These are phyloP conservation scores for Lathyrus oleraceus DNA, from an alignment of 306 rosid species.

Conservation along the genomic window DNA sequence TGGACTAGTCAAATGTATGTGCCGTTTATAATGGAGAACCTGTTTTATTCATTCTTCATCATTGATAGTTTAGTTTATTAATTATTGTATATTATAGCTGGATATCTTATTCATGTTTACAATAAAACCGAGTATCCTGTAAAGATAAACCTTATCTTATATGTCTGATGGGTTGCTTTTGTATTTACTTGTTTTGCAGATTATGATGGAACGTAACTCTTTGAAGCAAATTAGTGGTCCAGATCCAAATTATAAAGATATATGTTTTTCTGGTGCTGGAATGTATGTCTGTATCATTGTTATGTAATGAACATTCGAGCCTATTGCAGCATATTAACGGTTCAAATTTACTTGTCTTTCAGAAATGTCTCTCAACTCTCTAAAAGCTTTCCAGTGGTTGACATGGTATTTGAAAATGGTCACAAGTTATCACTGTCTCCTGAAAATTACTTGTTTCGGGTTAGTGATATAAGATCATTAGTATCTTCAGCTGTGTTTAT, in stretches of 20 bases:
- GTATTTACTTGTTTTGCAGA: conserved; percentile 48
- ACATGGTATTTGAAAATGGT: conserved; percentile 83
- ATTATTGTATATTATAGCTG: conserved; percentile 1
- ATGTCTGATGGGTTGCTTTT: conserved; percentile 21
- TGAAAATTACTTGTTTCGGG: conserved; percentile 91
- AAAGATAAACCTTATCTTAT: conserved; percentile 3
- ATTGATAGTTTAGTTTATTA: conserved; percentile 21
- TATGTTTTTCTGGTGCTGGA: conserved; percentile 78
- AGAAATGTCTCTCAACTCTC: conserved; percentile 69
- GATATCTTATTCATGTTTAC: conserved; percentile 1
- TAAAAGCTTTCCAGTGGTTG: conserved; percentile 77
- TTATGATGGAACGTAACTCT: conserved; percentile 63
- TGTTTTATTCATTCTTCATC: conserved; percentile 5
- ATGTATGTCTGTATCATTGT: conserved; percentile 51
- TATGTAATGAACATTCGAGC: conserved; percentile 18
- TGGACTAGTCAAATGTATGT: conserved; percentile 15
- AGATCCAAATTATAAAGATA: conserved; percentile 81
- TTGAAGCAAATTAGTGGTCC: conserved; percentile 75
- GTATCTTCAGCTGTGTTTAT: conserved; percentile 22
- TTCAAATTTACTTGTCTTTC: conserved; percentile 41
- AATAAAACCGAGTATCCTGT: conserved; percentile 19
- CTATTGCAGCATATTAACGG: conserved; percentile 30
- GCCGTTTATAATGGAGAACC: conserved; percentile 8
- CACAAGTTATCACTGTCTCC: conserved; percentile 78
- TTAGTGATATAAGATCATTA: conserved; percentile 44